A percentile compares a stretch with the other conserved stretches of the same genome.
Evolutionary conservation across 2,329 filamentous ascomycete species (phyloP).

Genomic region (Aspergillus glaucus): DNA sequence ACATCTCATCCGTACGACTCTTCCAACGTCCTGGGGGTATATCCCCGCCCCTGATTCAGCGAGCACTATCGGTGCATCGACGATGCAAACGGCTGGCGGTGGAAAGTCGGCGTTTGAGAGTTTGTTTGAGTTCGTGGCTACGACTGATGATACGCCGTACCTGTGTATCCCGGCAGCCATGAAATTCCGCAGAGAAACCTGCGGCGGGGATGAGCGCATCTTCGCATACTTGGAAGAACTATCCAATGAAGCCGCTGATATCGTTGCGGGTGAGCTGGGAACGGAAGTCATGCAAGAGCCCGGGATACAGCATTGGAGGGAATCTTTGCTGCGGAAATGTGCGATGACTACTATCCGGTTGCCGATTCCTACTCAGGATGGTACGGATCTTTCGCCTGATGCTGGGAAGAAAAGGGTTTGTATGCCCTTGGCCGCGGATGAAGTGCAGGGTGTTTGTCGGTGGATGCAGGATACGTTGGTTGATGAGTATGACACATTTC

Average conservation of each 20-base stretch:
- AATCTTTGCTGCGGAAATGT: conserved; percentile 52
- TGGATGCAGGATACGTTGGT: conserved; percentile 56
- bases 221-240: conserved; percentile 57
- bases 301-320: conserved; percentile 20
- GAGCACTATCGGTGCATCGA: conserved; percentile 42
- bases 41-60: conserved; percentile 35
- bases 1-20: conserved; percentile 61
- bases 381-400: neutral
- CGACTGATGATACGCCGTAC: conserved; percentile 65
- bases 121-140: conserved; percentile 73
- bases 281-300: conserved; percentile 62
- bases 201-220: conserved; percentile 70
- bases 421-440: conserved; percentile 32
- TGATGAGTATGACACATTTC: conserved; percentile 62
- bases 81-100: conserved; percentile 26
- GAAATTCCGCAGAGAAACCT: conserved; percentile 59
- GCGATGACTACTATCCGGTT: conserved; percentile 67
- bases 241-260: conserved; percentile 57
- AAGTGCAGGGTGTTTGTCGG: conserved; percentile 38
- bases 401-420: conserved; percentile 3
- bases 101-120: conserved; percentile 56
- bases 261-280: conserved; percentile 57
- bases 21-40: conserved; percentile 79
- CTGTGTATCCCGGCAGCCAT: conserved; percentile 67
- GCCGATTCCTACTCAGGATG: conserved; percentile 48